phyloP scores from a whole-genome alignment of 2,329 filamentous ascomycete species.

The Drechslerella coelobrocha region DNA sequence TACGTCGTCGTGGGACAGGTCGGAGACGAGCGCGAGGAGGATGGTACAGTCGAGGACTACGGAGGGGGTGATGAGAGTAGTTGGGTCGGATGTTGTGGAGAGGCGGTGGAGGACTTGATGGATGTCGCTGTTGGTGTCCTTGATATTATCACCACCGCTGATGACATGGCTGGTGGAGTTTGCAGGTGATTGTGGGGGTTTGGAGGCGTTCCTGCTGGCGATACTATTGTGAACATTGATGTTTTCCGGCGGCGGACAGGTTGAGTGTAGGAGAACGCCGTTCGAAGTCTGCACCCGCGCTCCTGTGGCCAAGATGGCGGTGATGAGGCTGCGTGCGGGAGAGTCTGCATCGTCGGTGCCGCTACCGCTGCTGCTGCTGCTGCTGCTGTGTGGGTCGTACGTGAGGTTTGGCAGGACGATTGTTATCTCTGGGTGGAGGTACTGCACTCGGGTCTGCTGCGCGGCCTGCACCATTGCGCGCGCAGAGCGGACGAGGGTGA shows the following conservation, averaged over 20 bases:
- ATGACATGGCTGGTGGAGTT: background rate
- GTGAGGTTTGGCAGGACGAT: conserved; percentile 69
- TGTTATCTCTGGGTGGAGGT: conserved; percentile 67
- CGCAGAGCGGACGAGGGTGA: conserved; percentile 68
- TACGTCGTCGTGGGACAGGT: conserved; percentile 59
- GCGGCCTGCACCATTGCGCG: conserved; percentile 67
- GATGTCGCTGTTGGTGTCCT: conserved; percentile 12
- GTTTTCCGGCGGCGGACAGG: background rate
- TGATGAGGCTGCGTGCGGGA: conserved; percentile 61
- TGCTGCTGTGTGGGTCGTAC: conserved; percentile 56
- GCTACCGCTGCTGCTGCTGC: too few relatives aligned
- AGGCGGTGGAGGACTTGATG: conserved; percentile 23
- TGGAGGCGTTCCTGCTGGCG: background rate
- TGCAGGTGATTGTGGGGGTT: background rate
- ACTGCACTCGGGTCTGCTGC: conserved; percentile 65
- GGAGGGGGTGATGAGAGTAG: conserved; percentile 53
- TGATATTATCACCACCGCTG: background rate
- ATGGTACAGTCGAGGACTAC: conserved; percentile 73
- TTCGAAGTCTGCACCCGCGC: conserved; percentile 52
- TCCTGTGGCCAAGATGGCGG: conserved; percentile 51
- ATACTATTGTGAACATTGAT: background rate
- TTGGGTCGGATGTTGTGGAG: conserved; percentile 33
- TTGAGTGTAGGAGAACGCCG: conserved; percentile 45
- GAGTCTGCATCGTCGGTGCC: conserved; percentile 57
- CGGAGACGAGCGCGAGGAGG: conserved; percentile 74